Evolutionary conservation across 345 rosid genomes (phyloP).

Genomic region (Mercurialis annua): DNA sequence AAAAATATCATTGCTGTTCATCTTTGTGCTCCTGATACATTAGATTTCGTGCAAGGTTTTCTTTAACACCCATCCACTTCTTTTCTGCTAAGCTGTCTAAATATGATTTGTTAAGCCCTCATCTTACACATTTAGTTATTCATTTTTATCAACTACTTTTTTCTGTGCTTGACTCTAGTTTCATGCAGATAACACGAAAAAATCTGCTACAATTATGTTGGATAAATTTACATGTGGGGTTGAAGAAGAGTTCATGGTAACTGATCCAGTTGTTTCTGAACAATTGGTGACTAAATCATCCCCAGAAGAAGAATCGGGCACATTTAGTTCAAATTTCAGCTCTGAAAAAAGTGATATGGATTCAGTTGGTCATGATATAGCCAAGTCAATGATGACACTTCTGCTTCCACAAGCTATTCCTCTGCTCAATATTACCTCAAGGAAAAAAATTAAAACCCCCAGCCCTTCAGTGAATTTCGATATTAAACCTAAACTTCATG

Average conservation of each 20-base stretch:
- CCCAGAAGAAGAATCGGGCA: constrained; percentile 40
- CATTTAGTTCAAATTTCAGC: constrained; percentile 36
- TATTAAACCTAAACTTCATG: constrained; percentile 19
- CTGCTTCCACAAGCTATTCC: constrained; percentile 94
- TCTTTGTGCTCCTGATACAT: constrained; percentile 61
- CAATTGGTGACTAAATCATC: constrained; percentile 38
- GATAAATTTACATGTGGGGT: constrained; percentile 20
- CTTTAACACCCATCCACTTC: constrained; percentile 10
- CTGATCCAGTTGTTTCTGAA: constrained; percentile 31
- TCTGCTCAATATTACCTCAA: constrained; percentile 50
- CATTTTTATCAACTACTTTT: constrained; percentile 14
- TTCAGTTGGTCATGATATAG: constrained; percentile 54
- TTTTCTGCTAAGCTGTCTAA: constrained; percentile 8
- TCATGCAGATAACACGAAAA: constrained; percentile 36
- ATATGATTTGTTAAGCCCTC: constrained; percentile 16
- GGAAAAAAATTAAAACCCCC: constrained; percentile 35
- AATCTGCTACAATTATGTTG: constrained; percentile 27
- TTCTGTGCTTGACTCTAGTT: constrained; percentile 20
- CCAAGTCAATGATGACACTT: constrained; percentile 73
- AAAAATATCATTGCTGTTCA: constrained; percentile 19
- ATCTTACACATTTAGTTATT: constrained; percentile 12
- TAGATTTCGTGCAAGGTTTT: constrained; percentile 59
- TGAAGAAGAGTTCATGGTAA: constrained; percentile 33
- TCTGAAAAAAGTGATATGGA: constrained; percentile 47
- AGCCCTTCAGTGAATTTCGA: constrained; percentile 23